A percentile compares a stretch with the other conserved stretches of the same genome.
These are phyloP conservation scores for Aureobasidium sp. DNA, from an alignment of 2,329 filamentous ascomycete species.

Conservation along the genomic window DNA sequence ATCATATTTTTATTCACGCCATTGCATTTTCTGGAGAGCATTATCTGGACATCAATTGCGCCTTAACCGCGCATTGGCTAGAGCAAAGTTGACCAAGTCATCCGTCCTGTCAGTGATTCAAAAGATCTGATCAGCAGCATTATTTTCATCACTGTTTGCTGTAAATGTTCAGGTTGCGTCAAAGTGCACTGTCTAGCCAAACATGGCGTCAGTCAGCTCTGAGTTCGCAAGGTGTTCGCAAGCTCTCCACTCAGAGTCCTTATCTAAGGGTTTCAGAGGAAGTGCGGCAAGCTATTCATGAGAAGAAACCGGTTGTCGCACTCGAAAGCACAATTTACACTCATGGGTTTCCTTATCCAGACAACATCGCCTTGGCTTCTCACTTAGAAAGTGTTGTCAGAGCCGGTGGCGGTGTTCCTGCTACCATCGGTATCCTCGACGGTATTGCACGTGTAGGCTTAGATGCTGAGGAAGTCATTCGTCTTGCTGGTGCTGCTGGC, in stretches of 20 bases:
- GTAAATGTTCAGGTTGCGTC: slow-evolving; percentile 14
- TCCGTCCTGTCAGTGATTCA: background rate
- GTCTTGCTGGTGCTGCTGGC: slow-evolving; percentile 52
- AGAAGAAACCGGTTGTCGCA: slow-evolving; percentile 76
- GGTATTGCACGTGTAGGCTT: slow-evolving; percentile 79
- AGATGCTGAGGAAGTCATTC: slow-evolving; percentile 60
- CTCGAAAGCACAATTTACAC: slow-evolving; percentile 97
- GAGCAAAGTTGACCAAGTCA: background rate
- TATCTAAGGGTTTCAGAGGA: slow-evolving; percentile 73
- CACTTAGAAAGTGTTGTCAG: slow-evolving; percentile 77
- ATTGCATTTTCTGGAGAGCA: background rate
- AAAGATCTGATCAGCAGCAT: background rate
- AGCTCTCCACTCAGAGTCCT: slow-evolving; percentile 21
- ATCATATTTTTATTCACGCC: background rate
- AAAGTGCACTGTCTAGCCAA: background rate
- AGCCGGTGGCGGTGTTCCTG: slow-evolving; percentile 72
- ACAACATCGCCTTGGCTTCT: slow-evolving; percentile 68
- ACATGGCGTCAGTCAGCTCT: background rate
- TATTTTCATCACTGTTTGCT: background rate
- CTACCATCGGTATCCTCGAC: slow-evolving; percentile 81
- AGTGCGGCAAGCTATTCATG: slow-evolving; percentile 66
- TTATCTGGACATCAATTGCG: background rate
- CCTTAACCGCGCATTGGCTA: background rate
- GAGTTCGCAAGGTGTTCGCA: background rate
- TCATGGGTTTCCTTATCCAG: slow-evolving; percentile 68